phyloP scores from a whole-genome alignment of 495 filamentous ascomycete species.

The Aspergillus asperescens region DNA sequence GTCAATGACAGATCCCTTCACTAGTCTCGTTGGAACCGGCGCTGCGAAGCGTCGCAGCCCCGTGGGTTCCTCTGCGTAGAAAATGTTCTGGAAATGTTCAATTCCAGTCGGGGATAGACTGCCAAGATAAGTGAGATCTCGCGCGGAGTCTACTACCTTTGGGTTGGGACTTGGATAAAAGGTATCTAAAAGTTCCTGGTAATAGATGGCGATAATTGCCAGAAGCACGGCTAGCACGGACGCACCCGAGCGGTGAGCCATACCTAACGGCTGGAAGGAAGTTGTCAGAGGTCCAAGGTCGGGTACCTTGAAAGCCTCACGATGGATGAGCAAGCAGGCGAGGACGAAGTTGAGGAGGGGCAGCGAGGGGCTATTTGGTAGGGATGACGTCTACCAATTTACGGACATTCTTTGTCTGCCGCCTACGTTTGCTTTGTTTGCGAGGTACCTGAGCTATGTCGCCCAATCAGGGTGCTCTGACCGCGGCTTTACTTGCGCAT shows the following conservation, averaged over 20 bases:
- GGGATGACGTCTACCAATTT: too few relatives aligned
- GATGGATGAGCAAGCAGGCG: too few relatives aligned
- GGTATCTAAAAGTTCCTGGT: neutral
- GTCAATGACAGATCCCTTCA: constrained; percentile 28
- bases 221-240: neutral
- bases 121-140: constrained; percentile 12
- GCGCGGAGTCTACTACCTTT: neutral
- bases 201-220: neutral
- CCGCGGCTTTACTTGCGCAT: too few relatives aligned
- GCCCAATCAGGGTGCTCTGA: too few relatives aligned
- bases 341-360: too few relatives aligned
- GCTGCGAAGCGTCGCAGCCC: constrained; percentile 42
- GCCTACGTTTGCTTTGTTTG: too few relatives aligned
- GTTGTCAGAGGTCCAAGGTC: neutral
- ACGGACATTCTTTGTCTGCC: too few relatives aligned
- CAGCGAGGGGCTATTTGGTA: too few relatives aligned
- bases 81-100: constrained; percentile 44
- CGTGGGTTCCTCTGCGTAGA: constrained; percentile 39
- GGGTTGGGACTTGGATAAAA: neutral
- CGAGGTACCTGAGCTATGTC: too few relatives aligned
- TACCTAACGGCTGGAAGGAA: too few relatives aligned
- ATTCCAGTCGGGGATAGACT: constrained; percentile 17
- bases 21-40: constrained; percentile 29
- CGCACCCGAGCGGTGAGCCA: too few relatives aligned
- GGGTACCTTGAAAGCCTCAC: too few relatives aligned